Conservation (phyloP, 176 grass and related monocot species). For the maize (Zea mays) region DNA sequence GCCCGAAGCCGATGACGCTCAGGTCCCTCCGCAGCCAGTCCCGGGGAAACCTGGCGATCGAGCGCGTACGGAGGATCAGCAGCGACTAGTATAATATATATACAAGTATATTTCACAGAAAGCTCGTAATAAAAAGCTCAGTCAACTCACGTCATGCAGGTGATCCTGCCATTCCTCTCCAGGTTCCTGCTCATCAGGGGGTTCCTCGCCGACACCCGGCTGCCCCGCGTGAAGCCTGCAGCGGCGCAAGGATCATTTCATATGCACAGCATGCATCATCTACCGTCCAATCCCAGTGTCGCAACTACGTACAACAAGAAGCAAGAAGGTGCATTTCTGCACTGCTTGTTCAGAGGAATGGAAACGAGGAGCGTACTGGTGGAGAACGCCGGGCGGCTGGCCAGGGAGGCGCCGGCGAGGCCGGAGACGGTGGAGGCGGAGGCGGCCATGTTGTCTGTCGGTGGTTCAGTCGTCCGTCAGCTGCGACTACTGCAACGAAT, state of each 20-base stretch:
- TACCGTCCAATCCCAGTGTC: too few species aligned
- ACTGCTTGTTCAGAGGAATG: background rate
- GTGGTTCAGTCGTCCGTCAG: background rate
- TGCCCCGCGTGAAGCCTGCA: slow-evolving; percentile 46
- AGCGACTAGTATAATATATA: too few species aligned
- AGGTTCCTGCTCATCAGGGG: slow-evolving; percentile 54
- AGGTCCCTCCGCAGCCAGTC: slow-evolving; percentile 93
- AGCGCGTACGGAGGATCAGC: background rate
- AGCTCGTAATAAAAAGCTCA: background rate
- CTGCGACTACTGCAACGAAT: background rate
- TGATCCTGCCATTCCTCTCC: slow-evolving; percentile 65
- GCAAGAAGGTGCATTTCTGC: too few species aligned
- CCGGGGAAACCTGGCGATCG: slow-evolving; percentile 55
- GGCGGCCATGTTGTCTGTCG: slow-evolving; percentile 44
- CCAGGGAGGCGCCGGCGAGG: slow-evolving; percentile 49
- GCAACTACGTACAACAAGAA: too few species aligned
- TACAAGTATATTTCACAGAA: background rate
- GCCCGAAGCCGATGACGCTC: slow-evolving; percentile 88
- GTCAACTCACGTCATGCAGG: slow-evolving; percentile 56
- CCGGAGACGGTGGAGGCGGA: slow-evolving; percentile 54
- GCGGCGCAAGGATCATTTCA: background rate
- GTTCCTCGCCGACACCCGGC: slow-evolving; percentile 58
- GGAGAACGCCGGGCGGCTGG: slow-evolving; percentile 49
- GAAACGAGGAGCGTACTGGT: slow-evolving; percentile 12
- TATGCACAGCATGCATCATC: background rate